Percentiles rank a stretch among this genome's conserved stretches.
These are phyloP conservation scores for Entomortierella lignicola DNA, from an alignment of 192 early-diverging fungal genomes.

Conservation along the genomic window DNA sequence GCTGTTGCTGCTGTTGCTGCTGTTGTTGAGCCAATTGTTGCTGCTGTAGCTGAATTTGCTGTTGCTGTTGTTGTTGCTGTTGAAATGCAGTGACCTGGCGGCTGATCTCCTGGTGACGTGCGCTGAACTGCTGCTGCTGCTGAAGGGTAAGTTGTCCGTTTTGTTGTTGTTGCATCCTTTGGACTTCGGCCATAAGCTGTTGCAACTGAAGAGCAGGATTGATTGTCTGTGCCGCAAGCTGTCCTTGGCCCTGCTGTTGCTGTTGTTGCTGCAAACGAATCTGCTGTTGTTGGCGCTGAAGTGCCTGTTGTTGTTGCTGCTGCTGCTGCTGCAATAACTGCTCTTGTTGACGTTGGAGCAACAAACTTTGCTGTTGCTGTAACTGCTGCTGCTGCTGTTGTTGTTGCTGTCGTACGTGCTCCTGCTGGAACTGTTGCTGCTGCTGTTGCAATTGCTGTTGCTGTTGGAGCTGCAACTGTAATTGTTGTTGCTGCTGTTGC, in stretches of 20 bases:
- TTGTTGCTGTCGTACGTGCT: slow-evolving; percentile 9
- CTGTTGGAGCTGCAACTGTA: slow-evolving; percentile 15
- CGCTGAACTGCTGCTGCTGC: not conserved
- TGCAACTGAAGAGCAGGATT: not conserved
- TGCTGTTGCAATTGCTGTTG: slow-evolving; percentile 19
- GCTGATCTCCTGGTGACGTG: too few species aligned
- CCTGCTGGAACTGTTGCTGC: slow-evolving; percentile 15
- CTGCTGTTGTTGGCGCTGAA: slow-evolving; percentile 22
- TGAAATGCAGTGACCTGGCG: slow-evolving; percentile 8
- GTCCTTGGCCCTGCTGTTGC: slow-evolving; percentile 24
- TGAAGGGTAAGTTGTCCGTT: too few species aligned
- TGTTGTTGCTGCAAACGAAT: slow-evolving; percentile 16
- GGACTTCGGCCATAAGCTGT: too few species aligned
- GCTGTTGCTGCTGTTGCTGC: slow-evolving; percentile 32
- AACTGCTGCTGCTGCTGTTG: slow-evolving; percentile 13
- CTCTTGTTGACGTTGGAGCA: slow-evolving; percentile 19
- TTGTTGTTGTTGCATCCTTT: slow-evolving; percentile 1
- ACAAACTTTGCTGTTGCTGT: slow-evolving; percentile 11
- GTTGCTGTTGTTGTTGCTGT: slow-evolving; percentile 35
- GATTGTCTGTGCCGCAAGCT: slow-evolving; percentile 14
- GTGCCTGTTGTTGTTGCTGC: slow-evolving; percentile 17
- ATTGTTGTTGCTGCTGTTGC: slow-evolving; percentile 17
- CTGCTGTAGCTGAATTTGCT: slow-evolving; percentile 21
- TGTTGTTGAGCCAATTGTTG: slow-evolving; percentile 11
- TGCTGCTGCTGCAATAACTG: slow-evolving; percentile 19